phyloP scores from a whole-genome alignment of 768 basidiomycete genomes.

The Multifurca ochricompacta region DNA sequence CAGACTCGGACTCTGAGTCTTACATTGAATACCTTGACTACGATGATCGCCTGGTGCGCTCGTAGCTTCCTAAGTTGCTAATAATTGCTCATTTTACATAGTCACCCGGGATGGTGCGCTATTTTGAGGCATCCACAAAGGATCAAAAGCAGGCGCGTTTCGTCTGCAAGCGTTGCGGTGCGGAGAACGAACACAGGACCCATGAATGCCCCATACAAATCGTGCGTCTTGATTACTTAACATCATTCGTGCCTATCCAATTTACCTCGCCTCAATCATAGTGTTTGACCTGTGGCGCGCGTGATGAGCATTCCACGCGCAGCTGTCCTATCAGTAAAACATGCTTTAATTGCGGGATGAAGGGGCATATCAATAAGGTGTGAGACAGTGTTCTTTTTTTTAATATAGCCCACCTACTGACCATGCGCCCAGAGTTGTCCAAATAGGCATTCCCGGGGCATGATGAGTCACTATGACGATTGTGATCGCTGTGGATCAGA shows the following conservation, averaged over 20 bases:
- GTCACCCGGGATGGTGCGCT: conserved; percentile 48
- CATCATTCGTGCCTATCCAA: background rate
- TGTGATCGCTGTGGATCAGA: conserved; percentile 66
- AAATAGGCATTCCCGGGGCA: conserved; percentile 39
- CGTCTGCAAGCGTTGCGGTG: conserved; percentile 74
- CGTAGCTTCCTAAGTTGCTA: background rate
- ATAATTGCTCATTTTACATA: conserved; percentile 21
- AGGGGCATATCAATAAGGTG: conserved; percentile 70
- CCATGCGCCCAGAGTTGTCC: conserved; percentile 53
- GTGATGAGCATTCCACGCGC: conserved; percentile 70
- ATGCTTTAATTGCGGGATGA: conserved; percentile 77
- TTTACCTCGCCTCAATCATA: conserved; percentile 24
- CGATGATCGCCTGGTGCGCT: conserved; percentile 47
- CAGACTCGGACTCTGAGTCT: conserved; percentile 51
- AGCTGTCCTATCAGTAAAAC: conserved; percentile 76
- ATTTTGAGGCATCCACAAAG: conserved; percentile 47
- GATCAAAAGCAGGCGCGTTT: conserved; percentile 38
- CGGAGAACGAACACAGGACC: conserved; percentile 62
- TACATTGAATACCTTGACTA: conserved; percentile 77
- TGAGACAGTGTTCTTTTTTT: conserved; percentile 21
- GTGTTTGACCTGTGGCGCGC: conserved; percentile 77
- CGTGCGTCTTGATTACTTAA: conserved; percentile 40
- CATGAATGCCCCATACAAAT: conserved; percentile 64
- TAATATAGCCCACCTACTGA: too few species aligned
- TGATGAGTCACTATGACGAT: conserved; percentile 32